Conservation (phyloP, 805 yeast genomes). For the Sugiyamaella boreocaroliniensis region DNA sequence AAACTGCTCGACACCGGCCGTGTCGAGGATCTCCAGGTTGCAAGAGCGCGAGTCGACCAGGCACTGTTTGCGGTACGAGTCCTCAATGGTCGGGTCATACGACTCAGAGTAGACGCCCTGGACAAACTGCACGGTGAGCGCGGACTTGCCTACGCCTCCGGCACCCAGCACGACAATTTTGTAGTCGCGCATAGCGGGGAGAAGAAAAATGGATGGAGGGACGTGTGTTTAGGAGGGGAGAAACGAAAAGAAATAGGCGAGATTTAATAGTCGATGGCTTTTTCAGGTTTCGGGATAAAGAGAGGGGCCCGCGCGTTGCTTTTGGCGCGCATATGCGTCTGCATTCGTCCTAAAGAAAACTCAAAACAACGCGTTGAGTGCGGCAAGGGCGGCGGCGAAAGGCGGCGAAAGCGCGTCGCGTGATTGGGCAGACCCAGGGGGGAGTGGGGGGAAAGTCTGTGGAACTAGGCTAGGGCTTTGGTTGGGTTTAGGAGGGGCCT, state of each 20-base stretch:
- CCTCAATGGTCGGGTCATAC: conserved; percentile 96
- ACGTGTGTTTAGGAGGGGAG: background rate
- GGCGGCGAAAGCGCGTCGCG: background rate
- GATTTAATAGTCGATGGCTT: background rate
- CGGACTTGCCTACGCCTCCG: conserved; percentile 96
- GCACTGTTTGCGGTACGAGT: conserved; percentile 82
- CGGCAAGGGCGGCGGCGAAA: background rate
- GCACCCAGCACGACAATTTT: conserved; percentile 91
- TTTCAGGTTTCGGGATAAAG: background rate
- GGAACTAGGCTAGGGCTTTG: too few relatives aligned
- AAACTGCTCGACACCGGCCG: conserved; percentile 93
- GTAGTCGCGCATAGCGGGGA: conserved; percentile 47
- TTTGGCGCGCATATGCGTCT: background rate
- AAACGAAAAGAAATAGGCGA: background rate
- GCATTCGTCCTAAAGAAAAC: background rate
- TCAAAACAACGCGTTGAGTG: background rate
- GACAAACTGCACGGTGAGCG: conserved; percentile 85
- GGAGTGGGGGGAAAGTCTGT: too few relatives aligned
- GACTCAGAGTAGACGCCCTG: conserved; percentile 85
- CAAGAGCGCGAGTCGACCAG: conserved; percentile 84
- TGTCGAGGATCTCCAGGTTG: conserved; percentile 80
- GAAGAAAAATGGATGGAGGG: background rate
- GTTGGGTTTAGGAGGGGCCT: too few relatives aligned
- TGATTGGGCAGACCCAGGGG: background rate
- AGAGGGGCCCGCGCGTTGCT: background rate